Evolutionary conservation across 2,329 filamentous ascomycete species (phyloP).

Genomic region (Xylaria multiplex): DNA sequence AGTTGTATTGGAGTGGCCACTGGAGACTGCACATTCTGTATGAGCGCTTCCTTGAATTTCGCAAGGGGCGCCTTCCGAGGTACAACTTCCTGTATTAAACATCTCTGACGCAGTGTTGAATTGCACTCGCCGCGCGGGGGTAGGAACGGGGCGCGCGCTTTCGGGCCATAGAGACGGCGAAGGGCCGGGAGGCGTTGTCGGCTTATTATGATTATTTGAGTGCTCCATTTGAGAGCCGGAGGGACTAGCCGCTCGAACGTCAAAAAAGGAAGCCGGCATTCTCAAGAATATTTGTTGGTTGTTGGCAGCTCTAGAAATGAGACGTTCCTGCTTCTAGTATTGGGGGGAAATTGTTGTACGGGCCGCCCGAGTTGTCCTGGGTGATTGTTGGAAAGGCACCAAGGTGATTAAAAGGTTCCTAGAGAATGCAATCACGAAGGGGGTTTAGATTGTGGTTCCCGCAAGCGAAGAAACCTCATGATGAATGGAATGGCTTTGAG

Average conservation of each 20-base stretch:
- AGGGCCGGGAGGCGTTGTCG: slow-evolving; percentile 18
- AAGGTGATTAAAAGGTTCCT: not conserved
- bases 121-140: slow-evolving; percentile 1
- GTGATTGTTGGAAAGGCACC: not conserved
- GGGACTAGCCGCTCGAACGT: not conserved
- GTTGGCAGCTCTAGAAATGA: not conserved
- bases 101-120: slow-evolving; percentile 5
- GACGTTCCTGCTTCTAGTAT: not conserved
- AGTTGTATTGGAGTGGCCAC: not conserved
- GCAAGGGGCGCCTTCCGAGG: not conserved
- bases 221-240: not conserved
- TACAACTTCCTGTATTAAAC: not conserved
- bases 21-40: slow-evolving; percentile 4
- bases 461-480: not conserved
- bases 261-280: not conserved
- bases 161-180: slow-evolving; percentile 37
- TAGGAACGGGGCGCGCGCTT: slow-evolving; percentile 7
- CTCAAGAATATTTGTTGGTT: not conserved
- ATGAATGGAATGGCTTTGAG: not conserved
- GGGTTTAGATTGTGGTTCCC: not conserved
- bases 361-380: not conserved
- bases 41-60: slow-evolving; percentile 1
- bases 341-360: not conserved
- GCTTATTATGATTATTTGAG: not conserved
- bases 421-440: not conserved